Evolutionary conservation across 495 filamentous ascomycete genomes (phyloP), one percentile per base, ranked within the genome.

Genomic region (Hypoxylon lienhwacheense): DNA sequence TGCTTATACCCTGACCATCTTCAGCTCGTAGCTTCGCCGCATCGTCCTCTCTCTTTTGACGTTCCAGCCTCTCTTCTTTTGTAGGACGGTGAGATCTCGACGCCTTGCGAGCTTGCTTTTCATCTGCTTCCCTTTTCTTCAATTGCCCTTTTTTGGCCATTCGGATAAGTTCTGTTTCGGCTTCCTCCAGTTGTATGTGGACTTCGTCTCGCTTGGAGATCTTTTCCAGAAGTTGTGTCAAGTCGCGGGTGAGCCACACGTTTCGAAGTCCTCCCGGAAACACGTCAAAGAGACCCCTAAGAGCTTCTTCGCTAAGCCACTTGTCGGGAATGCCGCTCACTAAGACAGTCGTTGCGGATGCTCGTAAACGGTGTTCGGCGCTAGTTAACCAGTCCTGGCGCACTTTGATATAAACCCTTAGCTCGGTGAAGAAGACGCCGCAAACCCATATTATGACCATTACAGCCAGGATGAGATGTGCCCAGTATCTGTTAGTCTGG

Each of bases 191-290:
- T 40, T 77, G 73, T 49, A 76, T 66, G 14, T 90, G 89, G n/a
- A 95, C 67, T 14, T 78, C 68, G 50, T 90, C 82, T 15, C 93
- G 81, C 61, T 77, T 73, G 56, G 88, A 81, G 32, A 97, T 88
- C 65, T 98, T 98, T 47, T 91, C 87, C 42, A 88, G 79, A 8
- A 98, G 81, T 19, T 88, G 84, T 45, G 93, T 90, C 50, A 87
- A 92, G 64, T 97, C 89, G 16, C 93, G 85, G 44, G 96, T 97
- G 54, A 97, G 86, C 90, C 91, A 98, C 25, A 97, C 91, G 67
- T 97, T 97, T 45, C 90, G 83, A 66, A 98, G 85, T 37, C 93
- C 93, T 32, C 93, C 93, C 2, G 93, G 93, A 63, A 96, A 98
- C 5, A 97, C 91, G 68, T 98, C 93, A 61, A 93, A 98, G n/a